phyloP scores from a whole-genome alignment of 768 basidiomycete genomes.

The Amanita exitialis region DNA sequence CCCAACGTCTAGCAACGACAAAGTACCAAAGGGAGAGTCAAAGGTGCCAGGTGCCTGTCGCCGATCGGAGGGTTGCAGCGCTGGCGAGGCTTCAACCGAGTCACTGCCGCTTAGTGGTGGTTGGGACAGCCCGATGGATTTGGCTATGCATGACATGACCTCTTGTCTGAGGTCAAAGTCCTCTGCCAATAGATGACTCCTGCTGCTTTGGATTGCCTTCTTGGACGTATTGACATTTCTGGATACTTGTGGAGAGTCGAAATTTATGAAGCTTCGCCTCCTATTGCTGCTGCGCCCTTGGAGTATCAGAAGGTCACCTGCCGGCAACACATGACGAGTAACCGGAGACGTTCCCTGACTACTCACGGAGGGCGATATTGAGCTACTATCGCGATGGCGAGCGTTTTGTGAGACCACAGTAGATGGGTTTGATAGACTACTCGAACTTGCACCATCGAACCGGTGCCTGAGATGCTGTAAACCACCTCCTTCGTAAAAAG shows the following conservation, averaged over 20 bases:
- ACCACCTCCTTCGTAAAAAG: slow-evolving; percentile 90
- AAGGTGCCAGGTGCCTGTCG: slow-evolving; percentile 34
- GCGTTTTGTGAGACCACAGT: slow-evolving; percentile 19
- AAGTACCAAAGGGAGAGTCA: slow-evolving; percentile 60
- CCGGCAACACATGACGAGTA: slow-evolving; percentile 54
- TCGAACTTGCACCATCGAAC: slow-evolving; percentile 55
- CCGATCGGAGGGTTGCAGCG: slow-evolving; percentile 35
- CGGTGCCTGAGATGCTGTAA: slow-evolving; percentile 82
- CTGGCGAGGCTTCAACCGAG: slow-evolving; percentile 59
- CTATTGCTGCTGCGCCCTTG: slow-evolving; percentile 37
- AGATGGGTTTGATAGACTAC: slow-evolving; percentile 20
- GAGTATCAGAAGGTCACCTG: slow-evolving; percentile 66
- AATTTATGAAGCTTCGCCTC: slow-evolving; percentile 38
- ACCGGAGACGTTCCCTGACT: slow-evolving; percentile 8
- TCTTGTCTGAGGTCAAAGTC: slow-evolving; percentile 94
- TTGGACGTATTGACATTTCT: slow-evolving; percentile 19
- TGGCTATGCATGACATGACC: slow-evolving; percentile 96
- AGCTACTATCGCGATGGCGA: not conserved
- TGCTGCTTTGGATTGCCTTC: slow-evolving; percentile 10
- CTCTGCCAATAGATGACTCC: slow-evolving; percentile 30
- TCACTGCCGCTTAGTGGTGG: slow-evolving; percentile 66
- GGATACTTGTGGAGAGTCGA: slow-evolving; percentile 38
- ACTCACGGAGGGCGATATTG: slow-evolving; percentile 10
- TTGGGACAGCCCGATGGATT: slow-evolving; percentile 90
- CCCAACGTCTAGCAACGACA: slow-evolving; percentile 61